These are phyloP conservation scores for Santalum album DNA, from an alignment of 164 flowering plant species.

Conservation along the genomic window DNA sequence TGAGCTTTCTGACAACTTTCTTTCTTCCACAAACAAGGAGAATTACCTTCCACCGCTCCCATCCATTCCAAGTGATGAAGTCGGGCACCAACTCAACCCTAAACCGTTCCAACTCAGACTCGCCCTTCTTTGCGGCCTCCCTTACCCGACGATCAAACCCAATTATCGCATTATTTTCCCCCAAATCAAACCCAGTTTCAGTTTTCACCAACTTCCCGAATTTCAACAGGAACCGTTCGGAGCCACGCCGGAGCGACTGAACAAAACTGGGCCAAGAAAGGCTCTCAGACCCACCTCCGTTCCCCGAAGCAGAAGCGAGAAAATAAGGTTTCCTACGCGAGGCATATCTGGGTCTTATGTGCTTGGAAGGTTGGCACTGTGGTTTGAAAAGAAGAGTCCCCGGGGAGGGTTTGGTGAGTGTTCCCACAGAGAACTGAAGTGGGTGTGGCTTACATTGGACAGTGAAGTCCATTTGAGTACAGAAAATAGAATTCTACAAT, in stretches of 20 bases:
- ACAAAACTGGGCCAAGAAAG: conserved; percentile 38
- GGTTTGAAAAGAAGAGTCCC: background rate
- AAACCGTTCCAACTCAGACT: conserved; percentile 30
- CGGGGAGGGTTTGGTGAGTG: background rate
- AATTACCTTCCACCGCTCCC: conserved; percentile 81
- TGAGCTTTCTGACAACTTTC: background rate
- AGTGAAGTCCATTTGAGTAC: background rate
- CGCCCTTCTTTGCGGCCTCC: conserved; percentile 24
- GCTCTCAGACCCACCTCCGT: conserved; percentile 27
- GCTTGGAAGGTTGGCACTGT: conserved; percentile 2
- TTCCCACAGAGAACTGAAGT: background rate
- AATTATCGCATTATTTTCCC: conserved; percentile 25
- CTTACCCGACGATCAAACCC: conserved; percentile 24
- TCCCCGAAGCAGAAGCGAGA: conserved; percentile 30
- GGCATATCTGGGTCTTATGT: conserved; percentile 9
- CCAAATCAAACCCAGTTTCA: conserved; percentile 67
- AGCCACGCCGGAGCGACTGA: conserved; percentile 42
- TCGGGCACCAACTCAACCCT: conserved; percentile 41
- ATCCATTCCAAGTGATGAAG: conserved; percentile 64
- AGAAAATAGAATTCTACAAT: no score
- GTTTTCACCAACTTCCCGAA: conserved; percentile 53
- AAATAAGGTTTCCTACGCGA: conserved; percentile 23
- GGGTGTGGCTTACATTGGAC: background rate
- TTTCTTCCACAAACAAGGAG: no score
- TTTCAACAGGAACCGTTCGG: conserved; percentile 39